Base-by-base conservation (phyloP, 2,329 filamentous ascomycete genomes). In the Taxawa tesnikishii region DNA sequence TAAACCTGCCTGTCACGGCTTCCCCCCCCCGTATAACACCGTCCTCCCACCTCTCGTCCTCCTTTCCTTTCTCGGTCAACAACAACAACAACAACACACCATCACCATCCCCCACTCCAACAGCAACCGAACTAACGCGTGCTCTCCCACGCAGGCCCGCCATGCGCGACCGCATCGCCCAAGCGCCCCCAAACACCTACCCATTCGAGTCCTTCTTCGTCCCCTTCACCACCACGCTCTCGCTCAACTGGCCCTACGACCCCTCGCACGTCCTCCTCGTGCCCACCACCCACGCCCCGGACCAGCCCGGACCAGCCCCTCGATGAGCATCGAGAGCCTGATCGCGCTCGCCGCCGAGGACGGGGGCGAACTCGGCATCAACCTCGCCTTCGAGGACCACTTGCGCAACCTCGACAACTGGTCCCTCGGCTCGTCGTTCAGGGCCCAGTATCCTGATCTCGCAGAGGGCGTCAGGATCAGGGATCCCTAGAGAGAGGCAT, bases 301-400 rank as follows among this genome's bases (percentile, higher is more conserved):
- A 8, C 19, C 19, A 23, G 19, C 8, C 19, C 8, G 8, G 31
- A 23, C 21, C 26, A 30, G 39, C n/a, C 41, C 42, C 21, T 44
- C 45, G 2, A 48, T 46, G 13, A 23, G 13, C 42, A 50, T 24
- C 15, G 38, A 37, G 21, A 31, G 39, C 31, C 10, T 32, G 33
- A 12, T 31, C 19, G n/a, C 31, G 29, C 11, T 29, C 27, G 15
- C 29, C 5, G 13, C 65, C 3, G 33, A 34, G 4, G 41, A 42
- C 4, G 59, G 60, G 4, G 73, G 78, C 6, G 78, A 85, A 46
- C 63, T 84, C 38, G 67, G 81, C 41, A 83, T 94, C 40, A 93
- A 90, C 42, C 84, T 84, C 0, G 81, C 83, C 0, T 94, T 93
- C 51, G 83, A 92, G 56, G 66, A 74, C 23, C 85, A 94, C 51